These are phyloP conservation scores for Mortierella sp. DNA, from an alignment of 371 early-diverging fungal species.

Conservation along the genomic window DNA sequence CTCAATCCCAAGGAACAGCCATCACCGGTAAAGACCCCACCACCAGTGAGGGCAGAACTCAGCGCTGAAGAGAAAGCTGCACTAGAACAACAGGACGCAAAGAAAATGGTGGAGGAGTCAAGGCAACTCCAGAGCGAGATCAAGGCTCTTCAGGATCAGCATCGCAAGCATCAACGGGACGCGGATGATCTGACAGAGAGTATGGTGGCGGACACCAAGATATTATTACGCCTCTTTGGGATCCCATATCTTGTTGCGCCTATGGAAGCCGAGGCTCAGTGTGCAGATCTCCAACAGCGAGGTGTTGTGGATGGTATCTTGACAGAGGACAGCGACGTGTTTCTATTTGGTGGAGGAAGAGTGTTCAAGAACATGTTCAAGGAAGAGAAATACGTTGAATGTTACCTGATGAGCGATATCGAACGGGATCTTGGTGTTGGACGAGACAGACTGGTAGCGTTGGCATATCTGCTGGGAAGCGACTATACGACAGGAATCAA, in stretches of 20 bases:
- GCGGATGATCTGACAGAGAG: constrained; percentile 73
- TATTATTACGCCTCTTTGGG: constrained; percentile 93
- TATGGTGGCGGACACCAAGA: constrained; percentile 79
- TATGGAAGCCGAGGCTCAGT: constrained; percentile 98
- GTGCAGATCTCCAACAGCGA: constrained; percentile 80
- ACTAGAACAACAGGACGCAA: constrained; percentile 64
- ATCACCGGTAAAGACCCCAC: neutral
- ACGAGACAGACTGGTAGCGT: constrained; percentile 79
- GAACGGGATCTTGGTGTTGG: constrained; percentile 75
- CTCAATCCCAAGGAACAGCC: constrained; percentile 21
- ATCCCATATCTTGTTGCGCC: constrained; percentile 96
- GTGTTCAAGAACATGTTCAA: constrained; percentile 98
- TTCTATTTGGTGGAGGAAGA: constrained; percentile 92
- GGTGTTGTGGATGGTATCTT: constrained; percentile 96
- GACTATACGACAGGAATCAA: constrained; percentile 98
- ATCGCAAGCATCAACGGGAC: constrained; percentile 70
- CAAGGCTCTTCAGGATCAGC: constrained; percentile 62
- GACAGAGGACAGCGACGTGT: constrained; percentile 99
- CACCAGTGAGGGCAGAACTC: constrained; percentile 17
- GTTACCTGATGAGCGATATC: constrained; percentile 76
- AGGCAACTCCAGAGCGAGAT: constrained; percentile 69
- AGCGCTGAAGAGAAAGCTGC: constrained; percentile 62
- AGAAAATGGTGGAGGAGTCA: constrained; percentile 56
- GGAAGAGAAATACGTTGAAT: constrained; percentile 86
- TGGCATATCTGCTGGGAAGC: constrained; percentile 95